Conservation (phyloP, 352 stramenopile species). For the Pythium utonaiense region DNA sequence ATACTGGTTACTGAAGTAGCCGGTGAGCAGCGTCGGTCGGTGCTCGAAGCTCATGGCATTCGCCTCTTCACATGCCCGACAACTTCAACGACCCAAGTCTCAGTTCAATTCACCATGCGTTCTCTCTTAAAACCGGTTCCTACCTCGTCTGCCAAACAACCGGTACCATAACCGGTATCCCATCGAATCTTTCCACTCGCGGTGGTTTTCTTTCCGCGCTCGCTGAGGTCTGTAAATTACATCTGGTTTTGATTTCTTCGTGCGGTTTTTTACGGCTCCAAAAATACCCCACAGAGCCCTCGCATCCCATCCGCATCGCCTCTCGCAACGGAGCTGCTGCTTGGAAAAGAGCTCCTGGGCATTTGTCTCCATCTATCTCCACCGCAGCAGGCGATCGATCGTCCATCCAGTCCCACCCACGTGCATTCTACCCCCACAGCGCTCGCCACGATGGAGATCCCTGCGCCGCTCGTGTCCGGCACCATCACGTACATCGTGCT, state of each 20-base stretch:
- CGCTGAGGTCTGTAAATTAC: background rate
- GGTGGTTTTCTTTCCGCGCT: background rate
- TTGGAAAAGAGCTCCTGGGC: background rate
- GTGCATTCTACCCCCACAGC: background rate
- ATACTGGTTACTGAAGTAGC: too few species aligned
- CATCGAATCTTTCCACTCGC: background rate
- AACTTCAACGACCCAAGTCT: background rate
- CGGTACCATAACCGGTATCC: background rate
- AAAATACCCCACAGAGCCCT: background rate
- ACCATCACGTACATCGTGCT: constrained; percentile 88
- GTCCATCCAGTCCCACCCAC: too few species aligned
- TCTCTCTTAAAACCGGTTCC: background rate
- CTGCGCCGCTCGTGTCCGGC: constrained; percentile 70
- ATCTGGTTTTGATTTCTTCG: background rate
- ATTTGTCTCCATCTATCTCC: background rate
- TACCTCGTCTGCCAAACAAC: too few species aligned
- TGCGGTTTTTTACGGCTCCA: constrained; percentile 2
- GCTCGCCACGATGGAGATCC: constrained; percentile 59
- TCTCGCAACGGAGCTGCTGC: background rate
- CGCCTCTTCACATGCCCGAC: background rate
- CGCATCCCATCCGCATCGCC: background rate
- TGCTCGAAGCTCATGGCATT: too few species aligned
- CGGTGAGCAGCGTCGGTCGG: too few species aligned
- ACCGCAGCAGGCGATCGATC: background rate
- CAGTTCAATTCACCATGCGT: background rate